Base-by-base conservation (phyloP, 192 early-diverging fungal species). In the Haplosporangium gracile region DNA sequence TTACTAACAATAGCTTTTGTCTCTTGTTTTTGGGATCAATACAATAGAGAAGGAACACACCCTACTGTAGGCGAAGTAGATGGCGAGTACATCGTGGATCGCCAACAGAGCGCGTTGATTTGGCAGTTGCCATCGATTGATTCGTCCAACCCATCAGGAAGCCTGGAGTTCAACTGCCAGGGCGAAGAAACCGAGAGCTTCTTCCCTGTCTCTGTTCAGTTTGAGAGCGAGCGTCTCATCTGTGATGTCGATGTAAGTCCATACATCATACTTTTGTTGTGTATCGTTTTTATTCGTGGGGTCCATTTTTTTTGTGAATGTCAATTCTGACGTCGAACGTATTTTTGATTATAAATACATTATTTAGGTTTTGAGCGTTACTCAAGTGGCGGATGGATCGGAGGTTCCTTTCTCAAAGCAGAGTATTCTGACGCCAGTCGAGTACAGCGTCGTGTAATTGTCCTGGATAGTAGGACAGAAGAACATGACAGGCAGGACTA, bases 71-170 rank as follows among this genome's bases (percentile, higher is more conserved):
- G 92, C 74, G 91, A 97, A 53, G 94, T 95, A 22, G 96, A 97
- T 75, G 97, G 97, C 24, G 82, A 91, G 39, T 97, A 96, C 88
- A 82, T 90, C 55, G 89, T 98, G 42, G 94, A 98, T 83, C 92
- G 91, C 63, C 87, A 92, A 45, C 88, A 91, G 5, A 82, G 91
- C 47, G 90, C 89, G 2, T 90, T 99, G 43, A 93, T 97, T 47
- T 99, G 97, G 98, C 94, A 96, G 87, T 71, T 97, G 2, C 92
- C 95, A 47, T 85, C 93, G 32, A 96, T 99, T 78, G 95, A 97
- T 76, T 72, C 87, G n/a, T 90, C 89, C 78, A 96, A 96, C 89
- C 84, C 88, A 32, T 91, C 90, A 34, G 97, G 97, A 53, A 92
- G 94, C 18, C 85, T 99, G n/a, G 97, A 98, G 74, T 99, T 98